phyloP scores from a whole-genome alignment of 345 rosid genomes.

The Aegle marmelos region DNA sequence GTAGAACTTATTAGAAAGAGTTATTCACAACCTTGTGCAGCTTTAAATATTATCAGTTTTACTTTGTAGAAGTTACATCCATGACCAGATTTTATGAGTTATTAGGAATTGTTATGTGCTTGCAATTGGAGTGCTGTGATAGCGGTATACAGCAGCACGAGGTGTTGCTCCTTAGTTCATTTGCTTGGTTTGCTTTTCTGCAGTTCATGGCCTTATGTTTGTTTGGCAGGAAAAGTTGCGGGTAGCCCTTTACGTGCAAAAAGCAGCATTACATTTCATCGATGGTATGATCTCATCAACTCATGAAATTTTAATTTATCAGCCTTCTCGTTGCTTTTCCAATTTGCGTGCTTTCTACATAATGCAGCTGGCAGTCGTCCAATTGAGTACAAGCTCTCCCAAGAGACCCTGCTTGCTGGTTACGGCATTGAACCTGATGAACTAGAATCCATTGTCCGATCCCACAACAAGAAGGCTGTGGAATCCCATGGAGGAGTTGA shows the following conservation, averaged over 20 bases:
- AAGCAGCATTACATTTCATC: constrained; percentile 53
- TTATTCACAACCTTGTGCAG: too few species aligned
- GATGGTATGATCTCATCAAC: constrained; percentile 26
- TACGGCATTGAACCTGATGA: constrained; percentile 40
- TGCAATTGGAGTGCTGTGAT: neutral
- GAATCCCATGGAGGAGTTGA: constrained; percentile 36
- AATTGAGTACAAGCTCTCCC: constrained; percentile 30
- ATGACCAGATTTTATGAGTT: too few species aligned
- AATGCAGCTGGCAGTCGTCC: constrained; percentile 38
- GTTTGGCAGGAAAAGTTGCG: constrained; percentile 47
- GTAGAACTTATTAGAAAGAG: too few species aligned
- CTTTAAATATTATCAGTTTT: too few species aligned
- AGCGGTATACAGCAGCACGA: neutral
- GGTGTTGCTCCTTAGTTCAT: neutral
- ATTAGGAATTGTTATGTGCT: too few species aligned
- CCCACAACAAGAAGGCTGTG: constrained; percentile 31
- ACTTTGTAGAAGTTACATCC: too few species aligned
- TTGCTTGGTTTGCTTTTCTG: neutral
- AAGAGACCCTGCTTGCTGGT: constrained; percentile 35
- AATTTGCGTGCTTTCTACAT: neutral
- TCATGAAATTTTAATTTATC: neutral
- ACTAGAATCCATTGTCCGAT: constrained; percentile 29
- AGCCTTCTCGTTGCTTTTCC: neutral
- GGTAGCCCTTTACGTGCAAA: constrained; percentile 51
- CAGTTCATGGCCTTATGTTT: constrained; percentile 1